These are phyloP conservation scores for Wickerhamiella dianesei DNA, from an alignment of 805 yeast species.

Conservation along the genomic window DNA sequence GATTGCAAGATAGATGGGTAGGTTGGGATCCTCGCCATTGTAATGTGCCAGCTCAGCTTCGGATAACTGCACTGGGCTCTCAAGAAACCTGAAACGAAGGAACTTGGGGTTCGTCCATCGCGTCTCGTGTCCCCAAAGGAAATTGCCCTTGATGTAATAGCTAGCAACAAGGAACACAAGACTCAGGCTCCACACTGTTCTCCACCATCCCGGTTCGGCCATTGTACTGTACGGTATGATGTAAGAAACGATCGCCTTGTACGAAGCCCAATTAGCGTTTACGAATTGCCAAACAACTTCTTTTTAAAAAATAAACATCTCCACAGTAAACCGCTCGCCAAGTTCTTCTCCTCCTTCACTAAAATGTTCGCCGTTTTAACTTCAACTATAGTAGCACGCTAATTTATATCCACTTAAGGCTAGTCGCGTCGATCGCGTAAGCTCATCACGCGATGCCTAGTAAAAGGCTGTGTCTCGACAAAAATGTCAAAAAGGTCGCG, in stretches of 20 bases:
- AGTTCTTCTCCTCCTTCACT: too few relatives aligned
- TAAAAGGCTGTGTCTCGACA: slow-evolving; percentile 3
- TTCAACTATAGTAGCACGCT: too few relatives aligned
- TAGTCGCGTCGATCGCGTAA: background rate
- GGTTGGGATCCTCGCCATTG: slow-evolving; percentile 35
- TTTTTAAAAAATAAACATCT: too few relatives aligned
- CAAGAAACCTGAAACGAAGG: slow-evolving; percentile 22
- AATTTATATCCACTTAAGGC: too few relatives aligned
- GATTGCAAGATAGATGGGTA: slow-evolving; percentile 47
- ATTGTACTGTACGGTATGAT: too few relatives aligned
- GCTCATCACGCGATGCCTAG: slow-evolving; percentile 7
- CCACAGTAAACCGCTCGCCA: too few relatives aligned
- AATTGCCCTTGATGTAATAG: slow-evolving; percentile 35
- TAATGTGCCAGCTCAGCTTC: slow-evolving; percentile 34
- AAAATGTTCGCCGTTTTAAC: too few relatives aligned
- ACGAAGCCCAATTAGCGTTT: too few relatives aligned
- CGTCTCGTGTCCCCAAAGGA: slow-evolving; percentile 51
- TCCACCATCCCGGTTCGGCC: slow-evolving; percentile 8
- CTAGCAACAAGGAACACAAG: slow-evolving; percentile 6
- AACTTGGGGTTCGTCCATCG: slow-evolving; percentile 35
- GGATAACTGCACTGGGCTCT: slow-evolving; percentile 28
- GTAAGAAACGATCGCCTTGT: background rate
- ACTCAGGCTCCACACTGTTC: slow-evolving; percentile 10
- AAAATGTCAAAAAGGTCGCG: background rate
- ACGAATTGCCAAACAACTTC: too few relatives aligned